Evolutionary conservation across 345 rosid species (phyloP).

Genomic region (Isatis tinctoria): DNA sequence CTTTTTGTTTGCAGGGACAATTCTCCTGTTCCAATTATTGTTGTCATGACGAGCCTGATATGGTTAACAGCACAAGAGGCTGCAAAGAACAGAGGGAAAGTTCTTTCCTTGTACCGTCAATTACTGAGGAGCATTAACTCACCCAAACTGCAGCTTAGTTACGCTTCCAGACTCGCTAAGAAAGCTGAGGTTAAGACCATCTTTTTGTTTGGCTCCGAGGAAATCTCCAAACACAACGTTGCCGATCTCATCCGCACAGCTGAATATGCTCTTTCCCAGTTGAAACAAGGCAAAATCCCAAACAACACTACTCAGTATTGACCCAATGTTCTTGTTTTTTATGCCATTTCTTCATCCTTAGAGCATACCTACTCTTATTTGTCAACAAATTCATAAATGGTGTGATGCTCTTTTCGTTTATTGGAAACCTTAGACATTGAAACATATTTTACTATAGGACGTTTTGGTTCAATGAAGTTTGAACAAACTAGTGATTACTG

Average conservation of each 20-base stretch:
- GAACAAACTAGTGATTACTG: neutral
- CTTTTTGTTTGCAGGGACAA: slow-evolving; percentile 5
- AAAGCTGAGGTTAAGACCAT: slow-evolving; percentile 57
- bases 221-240: slow-evolving; percentile 48
- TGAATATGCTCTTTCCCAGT: slow-evolving; percentile 45
- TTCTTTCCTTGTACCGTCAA: slow-evolving; percentile 51
- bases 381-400: neutral
- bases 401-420: neutral
- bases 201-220: slow-evolving; percentile 51
- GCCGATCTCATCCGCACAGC: slow-evolving; percentile 49
- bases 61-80: slow-evolving; percentile 57
- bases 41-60: slow-evolving; percentile 35
- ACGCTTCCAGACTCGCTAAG: slow-evolving; percentile 55
- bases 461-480: neutral
- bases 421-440: neutral
- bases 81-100: slow-evolving; percentile 47
- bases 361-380: neutral
- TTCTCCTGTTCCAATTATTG: neutral
- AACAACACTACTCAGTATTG: slow-evolving; percentile 34
- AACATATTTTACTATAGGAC: neutral
- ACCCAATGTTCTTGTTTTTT: neutral
- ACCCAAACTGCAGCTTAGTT: slow-evolving; percentile 48
- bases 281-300: slow-evolving; percentile 53
- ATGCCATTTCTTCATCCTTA: neutral
- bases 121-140: slow-evolving; percentile 51